These are phyloP conservation scores for Cladophialophora immunda DNA, from an alignment of 2,329 filamentous ascomycete genomes.

Conservation along the genomic window DNA sequence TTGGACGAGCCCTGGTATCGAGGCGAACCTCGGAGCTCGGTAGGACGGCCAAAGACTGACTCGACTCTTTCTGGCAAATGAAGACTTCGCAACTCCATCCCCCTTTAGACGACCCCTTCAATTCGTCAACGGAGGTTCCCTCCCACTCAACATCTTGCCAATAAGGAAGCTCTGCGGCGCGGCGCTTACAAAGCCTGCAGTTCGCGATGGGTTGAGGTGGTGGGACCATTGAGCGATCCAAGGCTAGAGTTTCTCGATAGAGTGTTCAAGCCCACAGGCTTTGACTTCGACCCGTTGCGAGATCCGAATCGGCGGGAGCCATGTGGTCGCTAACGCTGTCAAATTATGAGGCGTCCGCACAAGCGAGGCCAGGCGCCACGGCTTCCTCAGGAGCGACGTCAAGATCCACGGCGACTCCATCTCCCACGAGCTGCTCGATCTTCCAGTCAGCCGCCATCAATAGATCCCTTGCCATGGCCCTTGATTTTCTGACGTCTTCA, in stretches of 20 bases:
- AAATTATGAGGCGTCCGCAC: neutral
- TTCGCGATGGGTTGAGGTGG: neutral
- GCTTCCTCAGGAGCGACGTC: neutral
- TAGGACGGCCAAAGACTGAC: neutral
- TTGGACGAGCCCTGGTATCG: neutral
- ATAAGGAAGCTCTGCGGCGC: neutral
- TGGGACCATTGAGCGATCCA: neutral
- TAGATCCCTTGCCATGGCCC: neutral
- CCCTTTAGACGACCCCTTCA: neutral
- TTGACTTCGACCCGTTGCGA: constrained; percentile 4
- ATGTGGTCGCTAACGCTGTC: constrained; percentile 5
- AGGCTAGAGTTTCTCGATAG: constrained; percentile 1
- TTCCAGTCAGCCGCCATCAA: neutral
- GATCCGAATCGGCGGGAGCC: constrained; percentile 13
- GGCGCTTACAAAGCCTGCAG: constrained; percentile 12
- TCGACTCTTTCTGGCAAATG: neutral
- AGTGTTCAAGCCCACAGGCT: too few species aligned
- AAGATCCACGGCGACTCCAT: neutral
- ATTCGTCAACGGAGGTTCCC: neutral
- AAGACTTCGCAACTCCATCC: neutral
- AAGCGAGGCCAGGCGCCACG: neutral
- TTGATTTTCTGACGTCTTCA: neutral
- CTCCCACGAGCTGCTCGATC: neutral
- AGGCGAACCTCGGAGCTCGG: neutral
- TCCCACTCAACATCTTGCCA: neutral